Evolutionary conservation across 257 asterid species (phyloP), one percentile per base, ranked within the genome.

Genomic region (Solanum chmielewskii): DNA sequence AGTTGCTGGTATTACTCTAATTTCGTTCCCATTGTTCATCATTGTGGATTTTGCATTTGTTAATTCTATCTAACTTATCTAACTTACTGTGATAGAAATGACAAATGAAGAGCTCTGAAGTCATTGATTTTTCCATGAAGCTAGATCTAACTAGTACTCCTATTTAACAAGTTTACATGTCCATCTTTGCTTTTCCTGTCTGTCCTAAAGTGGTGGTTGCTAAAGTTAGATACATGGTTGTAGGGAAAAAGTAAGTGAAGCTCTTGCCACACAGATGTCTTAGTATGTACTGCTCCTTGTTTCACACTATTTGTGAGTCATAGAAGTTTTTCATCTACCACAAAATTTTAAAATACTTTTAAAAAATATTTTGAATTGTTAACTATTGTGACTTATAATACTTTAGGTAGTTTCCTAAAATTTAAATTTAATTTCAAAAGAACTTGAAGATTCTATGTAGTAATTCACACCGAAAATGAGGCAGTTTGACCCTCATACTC

Each of bases 1-100:
- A 52, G 97, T 95, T 64, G 87, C 96, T 62, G 98, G 99, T 96
- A 92, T 16, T 66, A 15, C 80, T 44, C 66, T 23, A 47, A 56
- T 85, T 85, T 27, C 29, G 82, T 85, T 31, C 11, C 25, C 18
- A 9, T 44, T 44, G 52, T 85, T 60, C 41, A 31, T 71, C 49
- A 89, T 70, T 23, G 27, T 23, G n/a, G 68, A 47, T 49, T 21
- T 59, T 74, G n/a, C 69, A n/a, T 44, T 60, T 52, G 83, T 87
- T 86, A 5, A 47, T 42, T 60, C 35, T 69, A 29, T 37, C 16
- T 64, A 68, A 62, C 64, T 56, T 18, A 56, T 56, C n/a, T 56
- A 56, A 71, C 78, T 16, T 71, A 18, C 27, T 35, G 80, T 73
- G 16, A 18, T 73, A 23, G 16, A 9, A 73, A 33, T 73, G 80